Evolutionary conservation across 2,329 filamentous ascomycete genomes (phyloP), one percentile per base, ranked within the genome.

Genomic region (Penicillium nordicum): DNA sequence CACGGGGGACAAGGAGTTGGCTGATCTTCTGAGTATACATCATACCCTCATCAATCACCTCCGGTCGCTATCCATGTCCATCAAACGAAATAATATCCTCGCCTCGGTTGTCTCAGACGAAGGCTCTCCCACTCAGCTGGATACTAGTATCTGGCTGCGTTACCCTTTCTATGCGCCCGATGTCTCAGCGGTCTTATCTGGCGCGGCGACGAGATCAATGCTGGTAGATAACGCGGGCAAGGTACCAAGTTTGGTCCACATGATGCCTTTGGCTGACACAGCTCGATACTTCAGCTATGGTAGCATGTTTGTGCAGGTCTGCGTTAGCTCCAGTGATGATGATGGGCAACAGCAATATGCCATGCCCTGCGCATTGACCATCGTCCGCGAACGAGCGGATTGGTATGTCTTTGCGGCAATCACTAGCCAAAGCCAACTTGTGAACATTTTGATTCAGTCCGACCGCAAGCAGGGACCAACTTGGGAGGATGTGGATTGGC

Each of bases 401-500:
- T 85, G 86, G 55, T 84, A 85, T 50, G 82, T 92, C 7, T 85
- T 87, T 49, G 86, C 92, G 49, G 79, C 89, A 5, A 81, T 96
- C 53, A 86, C 88, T 14, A 96, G 89, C 71, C 91, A 96, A 73
- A 89, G 86, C 63, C 87, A 89, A 14, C 80, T 88, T 21, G 81
- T 96, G 57, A 90, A 92, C 63, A 76, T 96, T 36, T 79, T 83
- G 45, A 85, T 97, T 14, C 88, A 89, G 65, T 79, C 82, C 27
- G 86, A 86, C 66, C 86, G 86, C 64, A 85, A 83, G 61, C 76
- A 79, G 7, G 89, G 89, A 0, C 84, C 89, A 1, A 87, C 84
- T 0, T 96, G 92, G 92, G 84, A 90, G 7, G 88, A 94, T 69
- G 83, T 96, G 5, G 82, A 84, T 41, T 96, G 92, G 92, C 87